Conservation (phyloP, 345 rosid species). For the Aurinia saxatilis region DNA sequence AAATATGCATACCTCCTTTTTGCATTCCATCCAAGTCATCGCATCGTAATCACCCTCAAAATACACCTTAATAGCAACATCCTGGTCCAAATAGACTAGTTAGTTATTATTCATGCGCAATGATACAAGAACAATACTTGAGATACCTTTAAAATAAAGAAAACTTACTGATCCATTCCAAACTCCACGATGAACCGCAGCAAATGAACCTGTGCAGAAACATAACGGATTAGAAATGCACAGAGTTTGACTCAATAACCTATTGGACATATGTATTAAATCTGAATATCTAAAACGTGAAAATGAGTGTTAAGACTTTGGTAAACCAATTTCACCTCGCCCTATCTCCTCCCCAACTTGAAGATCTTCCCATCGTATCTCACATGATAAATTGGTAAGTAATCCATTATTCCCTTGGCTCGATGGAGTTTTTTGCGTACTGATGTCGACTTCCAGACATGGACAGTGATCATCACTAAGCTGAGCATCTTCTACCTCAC, state of each 20-base stretch:
- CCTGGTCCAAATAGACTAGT: constrained; percentile 34
- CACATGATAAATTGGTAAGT: constrained; percentile 35
- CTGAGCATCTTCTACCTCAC: constrained; percentile 34
- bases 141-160: neutral
- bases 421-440: constrained; percentile 42
- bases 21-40: constrained; percentile 48
- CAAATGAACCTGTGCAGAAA: constrained; percentile 54
- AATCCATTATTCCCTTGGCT: constrained; percentile 41
- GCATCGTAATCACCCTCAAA: constrained; percentile 53
- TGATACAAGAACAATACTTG: neutral
- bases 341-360: constrained; percentile 69
- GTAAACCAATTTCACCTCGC: constrained; percentile 46
- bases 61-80: constrained; percentile 83
- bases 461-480: constrained; percentile 23
- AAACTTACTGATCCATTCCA: constrained; percentile 79
- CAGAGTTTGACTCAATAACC: neutral
- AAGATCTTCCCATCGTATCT: constrained; percentile 72
- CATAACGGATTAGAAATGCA: neutral
- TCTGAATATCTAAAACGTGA: neutral
- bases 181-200: constrained; percentile 58
- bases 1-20: constrained; percentile 61
- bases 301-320: constrained; percentile 3
- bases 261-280: neutral
- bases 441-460: constrained; percentile 29
- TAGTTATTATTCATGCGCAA: neutral